phyloP scores from a whole-genome alignment of 306 rosid species.

The Castanea mollissima region DNA sequence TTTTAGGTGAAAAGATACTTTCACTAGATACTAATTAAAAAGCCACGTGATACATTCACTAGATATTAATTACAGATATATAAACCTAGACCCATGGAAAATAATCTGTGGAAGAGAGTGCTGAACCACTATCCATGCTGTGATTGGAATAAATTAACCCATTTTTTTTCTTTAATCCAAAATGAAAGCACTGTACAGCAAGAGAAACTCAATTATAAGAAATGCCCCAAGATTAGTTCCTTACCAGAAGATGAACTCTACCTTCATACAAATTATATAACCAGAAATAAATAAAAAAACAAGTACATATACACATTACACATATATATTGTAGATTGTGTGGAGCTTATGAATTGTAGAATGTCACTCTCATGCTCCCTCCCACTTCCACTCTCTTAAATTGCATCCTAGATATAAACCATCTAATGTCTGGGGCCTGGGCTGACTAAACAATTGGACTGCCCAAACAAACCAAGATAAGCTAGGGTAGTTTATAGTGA shows the following conservation, averaged over 20 bases:
- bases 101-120: background rate
- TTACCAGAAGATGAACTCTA: background rate
- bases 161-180: background rate
- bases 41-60: no score
- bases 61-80: no score
- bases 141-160: background rate
- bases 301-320: no score
- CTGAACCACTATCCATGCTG: background rate
- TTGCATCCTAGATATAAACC: background rate
- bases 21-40: no score
- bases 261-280: no score
- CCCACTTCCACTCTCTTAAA: background rate
- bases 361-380: background rate
- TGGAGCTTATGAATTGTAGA: background rate
- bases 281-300: no score
- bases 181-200: background rate
- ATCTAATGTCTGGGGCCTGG: background rate
- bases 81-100: no score
- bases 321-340: no score
- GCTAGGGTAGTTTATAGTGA: background rate
- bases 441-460: background rate
- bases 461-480: background rate
- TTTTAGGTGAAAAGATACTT: no score
- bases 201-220: background rate
- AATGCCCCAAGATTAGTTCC: no score